A percentile compares a stretch with the other conserved stretches of the same genome.
Evolutionary conservation across 1,139 yeast species (phyloP).

Genomic region (Sugiyamaella novakii): DNA sequence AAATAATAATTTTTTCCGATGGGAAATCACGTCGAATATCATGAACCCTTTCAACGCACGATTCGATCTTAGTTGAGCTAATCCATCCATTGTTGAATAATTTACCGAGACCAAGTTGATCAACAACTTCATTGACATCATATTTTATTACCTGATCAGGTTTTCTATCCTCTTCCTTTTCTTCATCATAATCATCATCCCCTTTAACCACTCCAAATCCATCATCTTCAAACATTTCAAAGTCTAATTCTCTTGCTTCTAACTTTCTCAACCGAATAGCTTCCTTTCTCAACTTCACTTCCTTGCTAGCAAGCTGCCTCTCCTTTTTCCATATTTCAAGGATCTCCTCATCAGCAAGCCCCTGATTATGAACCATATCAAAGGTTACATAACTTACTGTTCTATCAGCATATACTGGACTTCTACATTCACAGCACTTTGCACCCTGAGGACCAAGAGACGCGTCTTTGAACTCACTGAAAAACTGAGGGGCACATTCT

Average conservation of each 20-base stretch:
- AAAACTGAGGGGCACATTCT: conserved; percentile 36
- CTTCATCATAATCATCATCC: conserved; percentile 19
- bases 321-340: conserved; percentile 22
- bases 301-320: conserved; percentile 13
- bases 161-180: conserved; percentile 11
- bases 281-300: conserved; percentile 16
- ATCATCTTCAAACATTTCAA: conserved; percentile 25
- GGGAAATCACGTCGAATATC: conserved; percentile 49
- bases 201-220: conserved; percentile 11
- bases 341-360: conserved; percentile 31
- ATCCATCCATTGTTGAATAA: conserved; percentile 42
- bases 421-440: conserved; percentile 34
- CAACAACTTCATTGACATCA: conserved; percentile 31
- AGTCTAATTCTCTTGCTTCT: conserved; percentile 21
- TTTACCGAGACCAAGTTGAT: conserved; percentile 31
- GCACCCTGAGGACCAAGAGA: conserved; percentile 26
- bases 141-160: conserved; percentile 5
- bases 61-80: conserved; percentile 50
- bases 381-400: conserved; percentile 35
- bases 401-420: conserved; percentile 26
- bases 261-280: conserved; percentile 18
- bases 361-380: conserved; percentile 31
- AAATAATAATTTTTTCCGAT: conserved; percentile 69
- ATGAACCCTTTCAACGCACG: conserved; percentile 51
- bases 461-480: conserved; percentile 25